Base-by-base conservation (phyloP, 2,329 filamentous ascomycete genomes). In the Trichoderma atrobrunneum region DNA sequence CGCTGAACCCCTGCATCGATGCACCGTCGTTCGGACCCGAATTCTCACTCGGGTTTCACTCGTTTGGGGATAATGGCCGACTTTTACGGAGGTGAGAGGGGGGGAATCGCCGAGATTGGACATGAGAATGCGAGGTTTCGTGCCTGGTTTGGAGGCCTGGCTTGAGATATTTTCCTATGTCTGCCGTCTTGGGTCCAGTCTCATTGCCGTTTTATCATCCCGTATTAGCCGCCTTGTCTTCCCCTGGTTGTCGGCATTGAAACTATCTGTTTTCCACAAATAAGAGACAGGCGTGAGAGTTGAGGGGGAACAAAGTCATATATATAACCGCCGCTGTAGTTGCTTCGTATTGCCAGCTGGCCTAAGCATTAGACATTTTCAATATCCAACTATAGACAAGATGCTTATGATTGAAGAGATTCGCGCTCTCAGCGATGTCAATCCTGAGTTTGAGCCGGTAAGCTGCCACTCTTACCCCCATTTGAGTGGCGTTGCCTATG, bases 321-420 rank as follows among this genome's bases (percentile, higher is more conserved):
- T 21, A 54, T 65, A 34, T 65, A 34, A 24, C 21, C 5, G 14
- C 14, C 11, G 18, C 1, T 18, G 3, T 11, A 3, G 3, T 8
- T 54, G n/a, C 12, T 34, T 2, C 2, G 28, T 34, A 0, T 24
- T 16, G 3, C 7, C 3, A 34, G 28, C 7, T 34, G 18, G 5
- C n/a, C 21, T 7, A 1, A 26, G 3, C 5, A 39, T 64, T 32
- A 3, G 12, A 16, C 18, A 11, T 11, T 24, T 51, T 34, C 16
- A 24, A 2, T 5, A 10, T 24, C 7, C 18, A 12, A 16, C 1
- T 10, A 18, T 14, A 65, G 34, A 26, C 36, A 73, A 39, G 8
- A 80, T 78, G 78, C 70, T 78, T 60, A 74, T 75, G 1, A 48
- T 79, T 12, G 74, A 80, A 36, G 76, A 79, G 51, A 77, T 63